phyloP scores from a whole-genome alignment of 2,329 filamentous ascomycete genomes.

The Arthrocladium fulminans region DNA sequence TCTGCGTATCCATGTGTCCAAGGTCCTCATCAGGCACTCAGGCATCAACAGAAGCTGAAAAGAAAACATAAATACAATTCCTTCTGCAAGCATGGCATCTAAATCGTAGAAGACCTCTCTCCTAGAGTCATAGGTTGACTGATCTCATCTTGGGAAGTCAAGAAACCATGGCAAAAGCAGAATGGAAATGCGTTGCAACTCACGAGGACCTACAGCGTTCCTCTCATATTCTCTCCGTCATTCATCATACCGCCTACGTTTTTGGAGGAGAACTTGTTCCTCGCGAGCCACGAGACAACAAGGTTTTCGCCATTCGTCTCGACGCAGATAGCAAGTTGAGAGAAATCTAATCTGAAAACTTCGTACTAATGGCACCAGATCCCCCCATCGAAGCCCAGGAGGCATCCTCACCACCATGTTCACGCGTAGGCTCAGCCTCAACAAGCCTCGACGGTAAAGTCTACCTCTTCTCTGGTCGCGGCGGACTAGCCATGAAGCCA shows the following conservation, averaged over 20 bases:
- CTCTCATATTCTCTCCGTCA: conserved; percentile 60
- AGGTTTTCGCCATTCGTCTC: conserved; percentile 54
- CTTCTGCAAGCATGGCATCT: too few species aligned
- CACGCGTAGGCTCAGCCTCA: conserved; percentile 53
- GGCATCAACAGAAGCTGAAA: too few species aligned
- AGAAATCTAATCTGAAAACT: conserved; percentile 44
- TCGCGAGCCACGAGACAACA: conserved; percentile 61
- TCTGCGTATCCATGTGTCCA: too few species aligned
- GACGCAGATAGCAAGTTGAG: conserved; percentile 9
- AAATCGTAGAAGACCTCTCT: neutral
- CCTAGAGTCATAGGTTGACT: neutral
- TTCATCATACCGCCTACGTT: conserved; percentile 53
- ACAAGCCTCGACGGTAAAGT: conserved; percentile 60
- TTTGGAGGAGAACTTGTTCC: conserved; percentile 68
- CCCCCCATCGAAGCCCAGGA: conserved; percentile 45
- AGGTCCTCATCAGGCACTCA: too few species aligned
- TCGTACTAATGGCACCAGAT: too few species aligned
- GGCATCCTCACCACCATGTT: neutral
- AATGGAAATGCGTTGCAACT: neutral
- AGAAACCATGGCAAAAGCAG: conserved; percentile 1
- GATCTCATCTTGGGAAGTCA: neutral
- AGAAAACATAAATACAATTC: too few species aligned
- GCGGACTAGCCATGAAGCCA: conserved; percentile 58
- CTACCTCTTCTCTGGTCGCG: conserved; percentile 74
- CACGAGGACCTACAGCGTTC: conserved; percentile 53